phyloP scores from a whole-genome alignment of 345 rosid genomes.

The Trapa incisa region DNA sequence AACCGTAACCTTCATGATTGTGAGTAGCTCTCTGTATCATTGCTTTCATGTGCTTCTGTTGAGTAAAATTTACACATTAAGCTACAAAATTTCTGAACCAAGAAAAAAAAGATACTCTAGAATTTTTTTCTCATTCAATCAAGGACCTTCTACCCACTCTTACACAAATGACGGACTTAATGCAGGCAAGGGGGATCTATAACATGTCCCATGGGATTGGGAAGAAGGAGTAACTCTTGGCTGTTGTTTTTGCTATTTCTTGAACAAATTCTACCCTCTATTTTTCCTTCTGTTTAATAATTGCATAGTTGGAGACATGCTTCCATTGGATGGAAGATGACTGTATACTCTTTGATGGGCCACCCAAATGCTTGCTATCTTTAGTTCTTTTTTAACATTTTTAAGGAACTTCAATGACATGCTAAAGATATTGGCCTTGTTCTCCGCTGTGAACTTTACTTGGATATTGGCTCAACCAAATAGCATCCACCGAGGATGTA shows the following conservation, averaged over 20 bases:
- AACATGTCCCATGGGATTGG: constrained; percentile 22
- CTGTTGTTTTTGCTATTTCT: background rate
- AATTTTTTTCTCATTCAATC: too few species aligned
- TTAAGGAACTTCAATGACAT: background rate
- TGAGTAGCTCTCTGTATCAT: constrained; percentile 23
- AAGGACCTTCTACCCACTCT: background rate
- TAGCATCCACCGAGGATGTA: background rate
- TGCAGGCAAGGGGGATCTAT: constrained; percentile 19
- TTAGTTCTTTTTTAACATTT: background rate
- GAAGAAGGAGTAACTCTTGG: constrained; percentile 14
- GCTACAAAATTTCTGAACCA: too few species aligned
- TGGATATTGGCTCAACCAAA: background rate
- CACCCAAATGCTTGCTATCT: background rate
- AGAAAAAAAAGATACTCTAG: too few species aligned
- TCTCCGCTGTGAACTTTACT: background rate
- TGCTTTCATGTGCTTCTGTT: too few species aligned
- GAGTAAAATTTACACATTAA: too few species aligned
- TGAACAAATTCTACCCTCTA: constrained; percentile 3
- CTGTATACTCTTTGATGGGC: background rate
- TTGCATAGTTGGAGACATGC: constrained; percentile 10
- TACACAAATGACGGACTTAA: background rate
- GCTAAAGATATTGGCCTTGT: background rate
- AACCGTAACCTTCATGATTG: constrained; percentile 45
- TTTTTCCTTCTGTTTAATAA: constrained; percentile 5
- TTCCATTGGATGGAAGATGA: constrained; percentile 1